Percentiles rank a stretch among this genome's conserved stretches.
These are phyloP conservation scores for Piper longum DNA, from an alignment of 164 flowering plant genomes.

Conservation along the genomic window DNA sequence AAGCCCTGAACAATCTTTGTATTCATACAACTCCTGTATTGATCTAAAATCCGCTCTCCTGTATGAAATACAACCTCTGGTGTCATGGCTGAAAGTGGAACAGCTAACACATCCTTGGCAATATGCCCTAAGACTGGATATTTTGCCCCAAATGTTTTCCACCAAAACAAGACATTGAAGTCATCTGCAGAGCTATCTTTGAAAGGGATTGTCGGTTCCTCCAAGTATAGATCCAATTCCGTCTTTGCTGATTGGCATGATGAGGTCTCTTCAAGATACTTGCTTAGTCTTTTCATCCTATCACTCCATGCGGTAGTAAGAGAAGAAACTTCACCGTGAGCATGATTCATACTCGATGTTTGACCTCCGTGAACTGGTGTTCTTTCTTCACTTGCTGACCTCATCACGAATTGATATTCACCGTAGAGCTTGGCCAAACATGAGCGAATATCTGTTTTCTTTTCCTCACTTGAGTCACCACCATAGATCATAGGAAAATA, in stretches of 20 bases:
- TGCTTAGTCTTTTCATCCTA: not conserved
- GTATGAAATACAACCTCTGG: not conserved
- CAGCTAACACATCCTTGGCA: conserved; percentile 4
- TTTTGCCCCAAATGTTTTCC: conserved; percentile 63
- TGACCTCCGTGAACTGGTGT: too few species aligned
- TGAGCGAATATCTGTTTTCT: not conserved
- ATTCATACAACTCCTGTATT: conserved; percentile 1
- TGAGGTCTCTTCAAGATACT: conserved; percentile 1
- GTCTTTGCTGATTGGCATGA: conserved; percentile 4
- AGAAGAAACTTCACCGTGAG: not conserved
- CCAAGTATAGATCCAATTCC: conserved; percentile 7
- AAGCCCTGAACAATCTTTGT: conserved; percentile 4
- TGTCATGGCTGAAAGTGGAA: conserved; percentile 4
- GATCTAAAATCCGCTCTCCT: conserved; percentile 3
- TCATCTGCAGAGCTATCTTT: conserved; percentile 12
- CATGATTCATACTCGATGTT: too few species aligned
- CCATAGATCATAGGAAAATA: conserved; percentile 5
- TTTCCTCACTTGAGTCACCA: not conserved
- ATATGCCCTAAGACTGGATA: conserved; percentile 27
- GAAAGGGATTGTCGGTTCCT: conserved; percentile 3
- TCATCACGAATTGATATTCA: not conserved
- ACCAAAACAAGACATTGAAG: conserved; percentile 75
- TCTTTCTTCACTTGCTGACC: too few species aligned
- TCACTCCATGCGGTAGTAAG: not conserved
- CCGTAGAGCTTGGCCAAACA: conserved; percentile 1